Conservation (phyloP, 257 asterid genomes). For the Ilex aquifolium region DNA sequence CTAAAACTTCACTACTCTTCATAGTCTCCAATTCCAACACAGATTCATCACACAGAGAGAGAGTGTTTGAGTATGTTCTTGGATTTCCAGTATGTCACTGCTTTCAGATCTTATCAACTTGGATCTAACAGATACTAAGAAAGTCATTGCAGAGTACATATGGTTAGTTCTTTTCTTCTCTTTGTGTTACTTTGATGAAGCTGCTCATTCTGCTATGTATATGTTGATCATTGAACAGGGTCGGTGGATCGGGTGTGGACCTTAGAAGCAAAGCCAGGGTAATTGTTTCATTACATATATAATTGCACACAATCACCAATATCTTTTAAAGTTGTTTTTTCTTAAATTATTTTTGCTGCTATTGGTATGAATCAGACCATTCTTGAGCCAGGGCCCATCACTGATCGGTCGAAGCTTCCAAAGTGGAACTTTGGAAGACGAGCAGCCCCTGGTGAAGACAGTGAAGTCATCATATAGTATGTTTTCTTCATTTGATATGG, state of each 20-base stretch:
- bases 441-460: conserved; percentile 54
- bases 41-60: too few relatives aligned
- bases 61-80: too few relatives aligned
- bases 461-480: conserved; percentile 52
- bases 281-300: neutral
- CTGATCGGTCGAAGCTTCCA: conserved; percentile 48
- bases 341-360: neutral
- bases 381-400: conserved; percentile 28
- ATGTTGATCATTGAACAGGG: conserved; percentile 23
- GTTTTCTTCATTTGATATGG: neutral
- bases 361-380: conserved; percentile 24
- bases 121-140: conserved; percentile 47
- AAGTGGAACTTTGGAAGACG: conserved; percentile 56
- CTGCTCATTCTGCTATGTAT: too few relatives aligned
- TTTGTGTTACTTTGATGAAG: neutral
- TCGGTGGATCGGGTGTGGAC: conserved; percentile 53
- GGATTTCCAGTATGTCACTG: conserved; percentile 33
- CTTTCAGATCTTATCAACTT: conserved; percentile 59
- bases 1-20: too few relatives aligned
- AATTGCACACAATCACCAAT: neutral
- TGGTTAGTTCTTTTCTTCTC: conserved; percentile 33
- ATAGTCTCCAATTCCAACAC: too few relatives aligned
- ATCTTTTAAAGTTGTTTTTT: too few relatives aligned
- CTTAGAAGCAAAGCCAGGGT: conserved; percentile 54
- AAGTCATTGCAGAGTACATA: conserved; percentile 62